Base-by-base conservation (phyloP, 495 filamentous ascomycete species). In the Aspergillus cavernicola region DNA sequence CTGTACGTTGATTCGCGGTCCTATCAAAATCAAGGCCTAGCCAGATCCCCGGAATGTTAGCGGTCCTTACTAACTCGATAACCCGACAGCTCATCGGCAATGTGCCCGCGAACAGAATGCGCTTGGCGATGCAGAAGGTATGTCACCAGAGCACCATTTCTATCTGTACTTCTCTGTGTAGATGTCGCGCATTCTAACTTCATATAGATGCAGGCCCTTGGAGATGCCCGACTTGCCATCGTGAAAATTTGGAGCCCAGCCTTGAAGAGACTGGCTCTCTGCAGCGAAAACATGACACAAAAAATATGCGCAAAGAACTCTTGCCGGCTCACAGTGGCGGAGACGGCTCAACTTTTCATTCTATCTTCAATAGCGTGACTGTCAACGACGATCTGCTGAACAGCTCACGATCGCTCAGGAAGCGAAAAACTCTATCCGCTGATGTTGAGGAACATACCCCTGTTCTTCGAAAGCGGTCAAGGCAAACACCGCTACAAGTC, bases 41-140 rank as follows among this genome's bases (percentile, higher is more conserved):
- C 45, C 56, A 59, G 18, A 46, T 62, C 52, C 54, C 53, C 56
- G 56, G 49, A 55, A 53, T 58, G 60, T 63, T 65, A 56, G 37
- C 60, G 63, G 63, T 58, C 48, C 31, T 66, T 55, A 51, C 74
- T 75, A 59, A 70, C 64, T 60, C 60, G 62, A 63, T 56, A 56
- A 54, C 51, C 56, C 59, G 55, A 62, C 51, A 76, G 92, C 92
- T 52, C 92, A 97, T 78, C 84, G 88, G 62, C 88, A 97, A 82
- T 97, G 92, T 71, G 93, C 92, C 53, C 85, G 90, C 57, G 83
- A 86, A 64, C 84, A 84, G 60, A 83, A 85, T 48, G 85, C 88
- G 36, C 74, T 95, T 60, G 77, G 78, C 43, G 73, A 83, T 52
- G 79, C 80, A 50, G 85, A 88, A 66, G 85, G 87, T 90, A 77